phyloP scores from a whole-genome alignment of 148 eudicot species.

The Drosera capensis region DNA sequence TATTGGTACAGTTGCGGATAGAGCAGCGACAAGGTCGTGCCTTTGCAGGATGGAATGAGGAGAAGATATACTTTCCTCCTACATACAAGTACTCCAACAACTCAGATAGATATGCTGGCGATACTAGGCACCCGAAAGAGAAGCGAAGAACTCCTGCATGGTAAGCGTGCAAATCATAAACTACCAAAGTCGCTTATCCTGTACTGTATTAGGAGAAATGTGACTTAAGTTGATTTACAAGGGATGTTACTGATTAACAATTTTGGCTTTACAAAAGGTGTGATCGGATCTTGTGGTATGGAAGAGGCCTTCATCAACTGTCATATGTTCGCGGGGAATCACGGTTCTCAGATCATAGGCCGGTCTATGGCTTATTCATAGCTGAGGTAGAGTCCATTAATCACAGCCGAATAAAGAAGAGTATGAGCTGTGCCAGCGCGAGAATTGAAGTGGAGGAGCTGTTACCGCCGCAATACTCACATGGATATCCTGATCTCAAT shows the following conservation, averaged over 20 bases:
- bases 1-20: conserved; percentile 50
- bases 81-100: conserved; percentile 88
- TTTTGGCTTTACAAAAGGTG: conserved; percentile 31
- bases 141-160: conserved; percentile 96
- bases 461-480: conserved; percentile 17
- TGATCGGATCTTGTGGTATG: conserved; percentile 90
- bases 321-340: conserved; percentile 96
- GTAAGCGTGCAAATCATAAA: conserved; percentile 22
- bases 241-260: background rate
- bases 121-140: conserved; percentile 61
- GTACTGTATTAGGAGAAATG: background rate
- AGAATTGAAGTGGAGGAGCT: conserved; percentile 86
- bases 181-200: background rate
- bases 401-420: conserved; percentile 50
- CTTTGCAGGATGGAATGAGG: conserved; percentile 83
- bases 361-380: conserved; percentile 65
- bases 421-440: conserved; percentile 47
- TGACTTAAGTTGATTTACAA: background rate
- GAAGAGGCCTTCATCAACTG: conserved; percentile 63
- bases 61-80: conserved; percentile 84
- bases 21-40: conserved; percentile 72
- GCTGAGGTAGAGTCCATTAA: conserved; percentile 77
- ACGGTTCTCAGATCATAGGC: conserved; percentile 91
- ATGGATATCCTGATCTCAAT: conserved; percentile 7
- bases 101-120: conserved; percentile 88